Evolutionary conservation across 2,329 filamentous ascomycete species (phyloP), one percentile per base, ranked within the genome.

Genomic region (Ascochyta fabae): DNA sequence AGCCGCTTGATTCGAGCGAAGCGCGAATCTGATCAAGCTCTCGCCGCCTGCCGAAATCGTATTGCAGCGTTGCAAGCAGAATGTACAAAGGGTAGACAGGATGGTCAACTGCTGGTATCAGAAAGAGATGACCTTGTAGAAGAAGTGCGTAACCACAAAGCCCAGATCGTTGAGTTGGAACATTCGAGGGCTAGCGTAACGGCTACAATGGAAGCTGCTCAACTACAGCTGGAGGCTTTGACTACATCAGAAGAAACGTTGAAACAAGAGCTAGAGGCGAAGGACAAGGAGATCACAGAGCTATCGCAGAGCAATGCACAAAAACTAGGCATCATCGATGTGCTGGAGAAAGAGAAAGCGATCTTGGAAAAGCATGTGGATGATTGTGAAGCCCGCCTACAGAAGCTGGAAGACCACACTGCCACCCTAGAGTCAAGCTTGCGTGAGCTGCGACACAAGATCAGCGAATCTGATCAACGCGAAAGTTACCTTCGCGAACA

Each of bases 1-100:
- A 70, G 68, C 36, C 70, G 72, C 12, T 58, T 76, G 33, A 71
- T 75, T 54, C 68, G 65, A 41, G 74, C 73, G 23, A 75, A 75
- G 51, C 68, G 65, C 24, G 72, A 75, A 53, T 75, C 73, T 4
- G 71, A 75, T 23, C 70, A 68, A 44, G 74, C 74, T 16, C 68
- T 76, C n/a, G 50, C 68, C 24, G 63, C 68, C 13, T 75, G 73
- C 52, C 70, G 73, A 24, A 65, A 56, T 34, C 64, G 73, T n/a
- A 75, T 76, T 23, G 63, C 66, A 39, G 60, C 70, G 23, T 56
- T 76, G 41, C 71, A 73, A 50, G 58, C 62, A 9, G 71, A 74
- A 43, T 74, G 69, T 49, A 45, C 56, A 24, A 67, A 64, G 38
- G 67, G 63, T 42, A 68, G 60, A 16, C 66, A 74, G 26, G 64